Evolutionary conservation across 1,139 yeast species (phyloP).

Genomic region (Geotrichum cucujoidarum): DNA sequence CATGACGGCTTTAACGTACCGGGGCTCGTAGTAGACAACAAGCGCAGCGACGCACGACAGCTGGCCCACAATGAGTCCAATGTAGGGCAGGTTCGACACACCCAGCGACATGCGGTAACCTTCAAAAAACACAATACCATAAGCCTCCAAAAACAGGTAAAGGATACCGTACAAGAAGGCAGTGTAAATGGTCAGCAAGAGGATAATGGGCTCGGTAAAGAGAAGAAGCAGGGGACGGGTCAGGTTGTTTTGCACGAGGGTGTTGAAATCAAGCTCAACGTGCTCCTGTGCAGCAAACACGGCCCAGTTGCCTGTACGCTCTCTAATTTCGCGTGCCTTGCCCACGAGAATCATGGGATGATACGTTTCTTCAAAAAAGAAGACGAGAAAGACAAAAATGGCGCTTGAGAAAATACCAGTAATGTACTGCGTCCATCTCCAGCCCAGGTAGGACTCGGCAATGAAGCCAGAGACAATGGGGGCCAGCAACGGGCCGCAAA

Average conservation of each 20-base stretch:
- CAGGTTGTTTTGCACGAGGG: slow-evolving; percentile 63
- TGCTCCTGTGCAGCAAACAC: slow-evolving; percentile 82
- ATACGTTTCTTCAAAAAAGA: slow-evolving; percentile 48
- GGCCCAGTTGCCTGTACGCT: slow-evolving; percentile 62
- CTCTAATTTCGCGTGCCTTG: slow-evolving; percentile 47
- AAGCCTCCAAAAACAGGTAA: slow-evolving; percentile 73
- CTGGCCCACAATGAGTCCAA: slow-evolving; percentile 50
- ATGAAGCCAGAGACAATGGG: slow-evolving; percentile 49
- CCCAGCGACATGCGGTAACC: slow-evolving; percentile 50
- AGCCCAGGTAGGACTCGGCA: slow-evolving; percentile 40
- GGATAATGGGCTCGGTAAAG: slow-evolving; percentile 65
- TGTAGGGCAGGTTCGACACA: slow-evolving; percentile 50
- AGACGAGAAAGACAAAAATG: slow-evolving; percentile 35
- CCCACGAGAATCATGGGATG: slow-evolving; percentile 40
- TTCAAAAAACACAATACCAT: slow-evolving; percentile 63
- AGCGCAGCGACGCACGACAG: slow-evolving; percentile 29
- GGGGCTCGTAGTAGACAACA: slow-evolving; percentile 29
- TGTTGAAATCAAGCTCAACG: slow-evolving; percentile 44
- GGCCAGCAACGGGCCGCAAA: slow-evolving; percentile 70
- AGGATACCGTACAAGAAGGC: slow-evolving; percentile 82
- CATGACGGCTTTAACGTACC: slow-evolving; percentile 40
- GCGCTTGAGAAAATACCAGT: slow-evolving; percentile 47
- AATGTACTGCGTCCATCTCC: slow-evolving; percentile 59
- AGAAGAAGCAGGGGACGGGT: slow-evolving; percentile 68
- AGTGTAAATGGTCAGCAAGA: slow-evolving; percentile 65